Percentiles rank a stretch among this genome's conserved stretches.
phyloP scores from a whole-genome alignment of 768 basidiomycete genomes.

The Boletus coccyginus region DNA sequence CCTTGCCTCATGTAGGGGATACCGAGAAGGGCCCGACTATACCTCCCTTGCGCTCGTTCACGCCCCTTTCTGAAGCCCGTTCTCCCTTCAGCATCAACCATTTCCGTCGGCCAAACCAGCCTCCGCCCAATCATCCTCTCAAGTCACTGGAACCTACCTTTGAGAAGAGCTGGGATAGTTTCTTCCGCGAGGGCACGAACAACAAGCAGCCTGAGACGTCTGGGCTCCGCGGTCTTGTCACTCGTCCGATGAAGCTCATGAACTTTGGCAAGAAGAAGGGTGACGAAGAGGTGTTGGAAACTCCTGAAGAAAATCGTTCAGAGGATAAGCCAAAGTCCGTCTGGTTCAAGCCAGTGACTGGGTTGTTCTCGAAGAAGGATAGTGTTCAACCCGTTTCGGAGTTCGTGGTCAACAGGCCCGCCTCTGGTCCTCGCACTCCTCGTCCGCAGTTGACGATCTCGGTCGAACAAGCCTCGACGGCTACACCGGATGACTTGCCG shows the following conservation, averaged over 20 bases:
- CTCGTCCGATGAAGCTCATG: constrained; percentile 41
- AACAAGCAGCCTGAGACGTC: constrained; percentile 23
- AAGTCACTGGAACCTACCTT: constrained; percentile 29
- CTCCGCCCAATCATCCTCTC: constrained; percentile 24
- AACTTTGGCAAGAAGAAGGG: constrained; percentile 41
- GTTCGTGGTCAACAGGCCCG: constrained; percentile 20
- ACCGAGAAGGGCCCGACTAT: constrained; percentile 23
- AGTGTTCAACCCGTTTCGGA: constrained; percentile 8
- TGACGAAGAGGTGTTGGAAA: constrained; percentile 28
- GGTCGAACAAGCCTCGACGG: constrained; percentile 37
- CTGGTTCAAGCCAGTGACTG: constrained; percentile 40
- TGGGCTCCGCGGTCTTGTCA: constrained; percentile 23
- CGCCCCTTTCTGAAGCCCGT: constrained; percentile 44
- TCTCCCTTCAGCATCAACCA: constrained; percentile 32
- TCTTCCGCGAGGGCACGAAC: constrained; percentile 34
- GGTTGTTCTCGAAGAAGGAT: constrained; percentile 28
- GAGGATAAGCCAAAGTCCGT: constrained; percentile 23
- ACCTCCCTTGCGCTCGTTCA: constrained; percentile 43
- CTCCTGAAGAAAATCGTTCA: constrained; percentile 16
- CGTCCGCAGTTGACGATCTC: constrained; percentile 43
- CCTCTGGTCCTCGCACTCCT: constrained; percentile 13
- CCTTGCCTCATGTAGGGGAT: constrained; percentile 19
- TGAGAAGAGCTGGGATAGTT: constrained; percentile 45
- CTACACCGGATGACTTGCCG: constrained; percentile 26
- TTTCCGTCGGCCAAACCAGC: constrained; percentile 37